Evolutionary conservation across 495 filamentous ascomycete species (phyloP), one percentile per base, ranked within the genome.

Genomic region (Baudoinia panamericana): DNA sequence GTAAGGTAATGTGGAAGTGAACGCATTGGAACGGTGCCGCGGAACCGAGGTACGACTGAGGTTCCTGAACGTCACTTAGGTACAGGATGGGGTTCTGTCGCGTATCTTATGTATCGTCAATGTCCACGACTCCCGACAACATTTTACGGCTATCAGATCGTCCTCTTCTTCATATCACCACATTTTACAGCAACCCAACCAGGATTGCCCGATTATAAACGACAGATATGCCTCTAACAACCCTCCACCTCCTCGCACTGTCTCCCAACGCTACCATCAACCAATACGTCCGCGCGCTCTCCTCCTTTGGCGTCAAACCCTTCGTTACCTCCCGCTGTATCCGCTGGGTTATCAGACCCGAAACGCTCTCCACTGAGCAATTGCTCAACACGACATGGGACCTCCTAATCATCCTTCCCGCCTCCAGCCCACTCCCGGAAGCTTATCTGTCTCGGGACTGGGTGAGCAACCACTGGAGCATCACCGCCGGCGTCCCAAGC

Each of bases 281-380:
- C 9, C 39, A 43, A 9, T 61, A 51, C 46, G 43, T 59, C 20
- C 32, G 53, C 1, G 43, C 52, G 31, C 43, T 63, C 22, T 38
- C 31, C 23, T 46, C 46, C 10, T 19, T 40, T 4, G 13, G 30
- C 18, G 15, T 61, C 11, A 56, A 54, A 30, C 61, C 68, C 22
- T 56, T 79, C 35, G 58, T 70, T 22, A 59, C 70, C 36, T 63
- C 68, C 22, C 57, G 63, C 12, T 58, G 66, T 19, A 50, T 71
- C 25, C 60, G 70, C 19, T 73, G 70, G 70, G 70, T 78, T 44
- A 69, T 79, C 49, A 63, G 65, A 18, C 74, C 74, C 15, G 64
- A 63, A 0, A 34, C 48, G 4, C 56, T 73, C 10, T 75, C 73
- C 33, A 55, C 48, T 8, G 44, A 56, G 13, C 39, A 61, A 1